Percentiles rank a stretch among this genome's conserved stretches.
Conservation (phyloP, 495 filamentous ascomycete genomes). For the Penicillium robsamsonii region DNA sequence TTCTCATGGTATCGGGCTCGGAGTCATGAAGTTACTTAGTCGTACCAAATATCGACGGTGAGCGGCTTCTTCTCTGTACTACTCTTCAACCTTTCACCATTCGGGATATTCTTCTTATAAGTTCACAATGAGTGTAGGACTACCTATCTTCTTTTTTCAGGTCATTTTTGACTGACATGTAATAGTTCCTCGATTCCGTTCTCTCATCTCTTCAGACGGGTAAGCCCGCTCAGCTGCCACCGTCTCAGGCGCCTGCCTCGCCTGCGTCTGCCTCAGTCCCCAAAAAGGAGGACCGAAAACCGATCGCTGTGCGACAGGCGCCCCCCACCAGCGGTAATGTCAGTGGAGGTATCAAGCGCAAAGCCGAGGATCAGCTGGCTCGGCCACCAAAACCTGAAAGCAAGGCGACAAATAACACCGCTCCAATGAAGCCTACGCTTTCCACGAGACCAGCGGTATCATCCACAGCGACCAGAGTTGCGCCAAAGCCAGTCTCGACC, state of each 20-base stretch:
- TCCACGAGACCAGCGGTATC: conserved; percentile 12
- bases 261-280: conserved; percentile 26
- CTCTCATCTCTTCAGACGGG: conserved; percentile 54
- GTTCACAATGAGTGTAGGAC: conserved; percentile 50
- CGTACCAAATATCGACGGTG: conserved; percentile 48
- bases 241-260: conserved; percentile 31
- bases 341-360: conserved; percentile 40
- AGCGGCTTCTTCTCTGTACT: conserved; percentile 27
- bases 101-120: conserved; percentile 3
- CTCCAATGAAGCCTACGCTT: conserved; percentile 6
- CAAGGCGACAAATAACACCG: conserved; percentile 19
- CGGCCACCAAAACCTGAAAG: conserved; percentile 29
- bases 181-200: conserved; percentile 58
- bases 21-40: conserved; percentile 50
- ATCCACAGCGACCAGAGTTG: conserved; percentile 12
- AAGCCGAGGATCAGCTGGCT: conserved; percentile 42
- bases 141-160: not conserved
- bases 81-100: not conserved
- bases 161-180: conserved; percentile 22
- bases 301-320: conserved; percentile 13
- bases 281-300: conserved; percentile 30
- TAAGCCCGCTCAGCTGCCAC: conserved; percentile 33
- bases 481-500: conserved; percentile 21
- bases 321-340: conserved; percentile 20
- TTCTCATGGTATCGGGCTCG: conserved; percentile 30